Percentiles rank a stretch among this genome's conserved stretches.
Conservation (phyloP, 805 yeast species). For the Ogataea paraovalis region DNA sequence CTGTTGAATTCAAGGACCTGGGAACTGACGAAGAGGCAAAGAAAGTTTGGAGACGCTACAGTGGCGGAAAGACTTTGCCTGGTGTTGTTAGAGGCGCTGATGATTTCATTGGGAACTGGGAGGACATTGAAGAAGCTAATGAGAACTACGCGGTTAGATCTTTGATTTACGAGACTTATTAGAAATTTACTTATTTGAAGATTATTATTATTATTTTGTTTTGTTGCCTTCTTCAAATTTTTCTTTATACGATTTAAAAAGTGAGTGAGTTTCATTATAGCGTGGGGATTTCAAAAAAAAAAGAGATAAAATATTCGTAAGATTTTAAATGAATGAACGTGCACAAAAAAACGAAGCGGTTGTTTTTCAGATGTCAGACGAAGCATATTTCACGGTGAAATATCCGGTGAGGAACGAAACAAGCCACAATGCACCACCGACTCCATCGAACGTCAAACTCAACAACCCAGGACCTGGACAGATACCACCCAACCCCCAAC, state of each 20-base stretch:
- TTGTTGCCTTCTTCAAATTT: not conserved
- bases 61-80: conserved; percentile 72
- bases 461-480: conserved; percentile 53
- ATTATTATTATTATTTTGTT: not conserved
- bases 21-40: conserved; percentile 88
- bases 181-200: conserved; percentile 2
- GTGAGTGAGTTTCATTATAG: too few species aligned
- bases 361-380: not conserved
- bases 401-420: conserved; percentile 27
- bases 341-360: too few species aligned
- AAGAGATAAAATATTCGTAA: too few species aligned
- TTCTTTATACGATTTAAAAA: too few species aligned
- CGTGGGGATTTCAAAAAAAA: too few species aligned
- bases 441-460: conserved; percentile 24
- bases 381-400: conserved; percentile 25
- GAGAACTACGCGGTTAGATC: conserved; percentile 68
- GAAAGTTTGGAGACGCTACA: conserved; percentile 73
- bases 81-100: conserved; percentile 82
- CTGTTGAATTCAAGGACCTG: conserved; percentile 66
- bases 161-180: conserved; percentile 61
- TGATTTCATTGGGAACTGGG: conserved; percentile 80
- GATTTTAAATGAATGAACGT: too few species aligned
- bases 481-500: conserved; percentile 50
- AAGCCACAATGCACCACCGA: conserved; percentile 27
- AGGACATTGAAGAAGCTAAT: conserved; percentile 80